These are phyloP conservation scores for Chondrus crispus DNA, from an alignment of 23 red algal genomes.

Conservation along the genomic window DNA sequence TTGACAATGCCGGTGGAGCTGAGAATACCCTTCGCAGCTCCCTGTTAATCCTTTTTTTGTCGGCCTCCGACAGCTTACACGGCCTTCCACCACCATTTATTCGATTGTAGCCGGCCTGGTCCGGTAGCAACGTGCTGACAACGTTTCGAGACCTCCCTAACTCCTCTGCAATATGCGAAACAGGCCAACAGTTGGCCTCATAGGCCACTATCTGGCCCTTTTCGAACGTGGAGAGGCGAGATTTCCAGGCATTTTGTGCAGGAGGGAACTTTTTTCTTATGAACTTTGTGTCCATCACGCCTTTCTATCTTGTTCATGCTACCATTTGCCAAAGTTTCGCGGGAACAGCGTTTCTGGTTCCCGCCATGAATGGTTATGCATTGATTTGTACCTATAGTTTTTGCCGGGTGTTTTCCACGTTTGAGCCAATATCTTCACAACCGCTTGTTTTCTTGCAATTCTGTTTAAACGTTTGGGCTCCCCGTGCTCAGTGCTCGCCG, in stretches of 20 bases:
- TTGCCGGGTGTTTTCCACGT: too few species aligned
- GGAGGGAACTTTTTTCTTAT: too few species aligned
- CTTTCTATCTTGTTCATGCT: neutral
- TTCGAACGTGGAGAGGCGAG: neutral
- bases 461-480: too few species aligned
- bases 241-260: neutral
- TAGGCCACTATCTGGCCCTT: neutral
- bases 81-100: neutral
- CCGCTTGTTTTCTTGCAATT: too few species aligned
- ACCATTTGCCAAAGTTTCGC: neutral
- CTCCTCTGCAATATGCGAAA: neutral
- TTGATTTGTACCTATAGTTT: neutral
- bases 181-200: neutral
- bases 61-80: neutral
- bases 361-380: neutral
- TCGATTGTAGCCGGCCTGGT: neutral
- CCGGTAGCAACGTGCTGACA: neutral
- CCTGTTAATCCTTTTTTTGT: neutral
- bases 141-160: neutral
- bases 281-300: neutral
- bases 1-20: neutral
- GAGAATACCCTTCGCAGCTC: neutral
- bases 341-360: neutral
- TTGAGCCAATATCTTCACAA: too few species aligned
- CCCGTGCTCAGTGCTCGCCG: too few species aligned